Conservation (phyloP, 2,329 filamentous ascomycete species). For the Sporothrix curviconia region DNA sequence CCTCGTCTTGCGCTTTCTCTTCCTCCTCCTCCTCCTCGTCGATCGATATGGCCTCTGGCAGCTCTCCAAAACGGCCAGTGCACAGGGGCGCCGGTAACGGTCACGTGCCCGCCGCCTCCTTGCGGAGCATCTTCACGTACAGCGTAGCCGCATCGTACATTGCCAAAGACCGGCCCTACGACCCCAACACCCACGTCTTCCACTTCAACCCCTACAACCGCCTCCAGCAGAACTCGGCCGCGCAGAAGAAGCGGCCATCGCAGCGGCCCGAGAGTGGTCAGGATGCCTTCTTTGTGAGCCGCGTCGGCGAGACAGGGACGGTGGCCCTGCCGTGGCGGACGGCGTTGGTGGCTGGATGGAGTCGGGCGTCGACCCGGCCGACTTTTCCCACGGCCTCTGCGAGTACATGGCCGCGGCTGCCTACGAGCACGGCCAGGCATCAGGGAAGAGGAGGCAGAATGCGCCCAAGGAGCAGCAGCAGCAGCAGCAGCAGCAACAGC, state of each 20-base stretch:
- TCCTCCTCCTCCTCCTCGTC: not conserved
- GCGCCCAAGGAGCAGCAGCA: constrained; percentile 13
- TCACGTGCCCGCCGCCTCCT: not conserved
- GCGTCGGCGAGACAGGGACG: constrained; percentile 62
- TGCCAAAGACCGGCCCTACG: constrained; percentile 62
- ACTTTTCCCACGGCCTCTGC: constrained; percentile 92
- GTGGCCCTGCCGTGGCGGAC: constrained; percentile 83
- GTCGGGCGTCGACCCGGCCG: constrained; percentile 84
- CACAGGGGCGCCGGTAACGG: not conserved
- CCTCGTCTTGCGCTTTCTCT: not conserved
- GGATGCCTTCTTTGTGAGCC: constrained; percentile 90
- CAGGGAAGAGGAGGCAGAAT: constrained; percentile 22
- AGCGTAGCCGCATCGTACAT: constrained; percentile 69
- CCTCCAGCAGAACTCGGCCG: constrained; percentile 45
- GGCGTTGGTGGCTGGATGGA: constrained; percentile 95
- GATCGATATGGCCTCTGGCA: not conserved
- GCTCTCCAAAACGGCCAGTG: not conserved
- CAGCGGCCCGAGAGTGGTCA: constrained; percentile 74
- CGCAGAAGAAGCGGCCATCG: constrained; percentile 35
- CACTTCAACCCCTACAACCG: constrained; percentile 63
- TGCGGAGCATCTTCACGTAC: constrained; percentile 48
- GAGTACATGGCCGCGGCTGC: constrained; percentile 82
- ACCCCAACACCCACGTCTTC: constrained; percentile 62
- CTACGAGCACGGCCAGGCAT: constrained; percentile 42
- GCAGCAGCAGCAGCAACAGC: too few species aligned